Percentiles rank a stretch among this genome's conserved stretches.
Evolutionary conservation across 441 rosid genomes (phyloP).

Genomic region (Populus tomentosa): DNA sequence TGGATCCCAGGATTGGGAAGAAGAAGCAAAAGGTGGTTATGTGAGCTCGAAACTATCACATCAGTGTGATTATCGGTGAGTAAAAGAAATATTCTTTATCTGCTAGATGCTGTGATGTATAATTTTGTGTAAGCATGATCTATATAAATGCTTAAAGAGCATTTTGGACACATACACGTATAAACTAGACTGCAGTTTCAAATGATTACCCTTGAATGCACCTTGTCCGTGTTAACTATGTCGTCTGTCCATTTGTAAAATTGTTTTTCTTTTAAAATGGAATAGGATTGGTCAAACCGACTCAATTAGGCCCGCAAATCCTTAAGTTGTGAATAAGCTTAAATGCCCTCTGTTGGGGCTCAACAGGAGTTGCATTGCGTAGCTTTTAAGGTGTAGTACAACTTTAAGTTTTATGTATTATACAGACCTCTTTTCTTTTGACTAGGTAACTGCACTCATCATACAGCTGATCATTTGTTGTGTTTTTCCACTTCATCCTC

Average conservation of each 20-base stretch:
- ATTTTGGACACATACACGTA: background rate
- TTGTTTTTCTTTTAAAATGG: background rate
- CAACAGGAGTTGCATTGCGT: background rate
- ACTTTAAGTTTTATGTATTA: background rate
- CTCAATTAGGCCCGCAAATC: background rate
- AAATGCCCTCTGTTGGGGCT: background rate
- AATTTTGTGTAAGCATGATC: background rate
- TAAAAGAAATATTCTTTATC: background rate
- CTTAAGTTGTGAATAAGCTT: background rate
- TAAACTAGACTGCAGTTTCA: background rate
- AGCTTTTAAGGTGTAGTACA: background rate
- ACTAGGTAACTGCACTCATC: background rate
- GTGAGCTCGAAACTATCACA: constrained; percentile 67
- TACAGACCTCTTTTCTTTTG: background rate
- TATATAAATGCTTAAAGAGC: background rate
- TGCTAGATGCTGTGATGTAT: background rate
- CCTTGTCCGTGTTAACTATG: background rate
- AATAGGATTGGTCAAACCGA: background rate
- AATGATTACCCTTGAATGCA: background rate
- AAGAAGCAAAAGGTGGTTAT: constrained; percentile 66
- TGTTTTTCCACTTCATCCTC: background rate
- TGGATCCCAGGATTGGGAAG: constrained; percentile 64
- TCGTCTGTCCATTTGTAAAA: background rate
- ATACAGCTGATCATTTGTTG: background rate
- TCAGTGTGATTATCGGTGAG: constrained; percentile 73